A percentile compares a stretch with the other conserved stretches of the same genome.
phyloP scores from a whole-genome alignment of 1,139 yeast species.

The Debaryomycetaceae sp. region DNA sequence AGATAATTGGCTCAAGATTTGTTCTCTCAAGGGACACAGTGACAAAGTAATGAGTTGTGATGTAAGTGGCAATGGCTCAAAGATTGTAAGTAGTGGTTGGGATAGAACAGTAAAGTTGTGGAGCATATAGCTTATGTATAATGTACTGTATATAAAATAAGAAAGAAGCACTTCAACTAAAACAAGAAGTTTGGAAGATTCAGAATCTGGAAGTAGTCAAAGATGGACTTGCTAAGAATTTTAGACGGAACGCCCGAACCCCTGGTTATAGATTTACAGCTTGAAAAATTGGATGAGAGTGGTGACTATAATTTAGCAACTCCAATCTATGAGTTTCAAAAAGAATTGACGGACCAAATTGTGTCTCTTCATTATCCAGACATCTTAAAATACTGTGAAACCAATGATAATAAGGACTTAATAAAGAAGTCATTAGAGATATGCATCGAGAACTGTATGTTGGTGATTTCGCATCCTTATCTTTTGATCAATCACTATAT shows the following conservation, averaged over 20 bases:
- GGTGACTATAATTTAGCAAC: constrained; percentile 83
- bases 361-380: constrained; percentile 89
- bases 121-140: constrained; percentile 15
- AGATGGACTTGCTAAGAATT: constrained; percentile 73
- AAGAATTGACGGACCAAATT: constrained; percentile 88
- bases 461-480: constrained; percentile 87
- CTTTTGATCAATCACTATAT: constrained; percentile 77
- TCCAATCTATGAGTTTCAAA: constrained; percentile 85
- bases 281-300: constrained; percentile 35
- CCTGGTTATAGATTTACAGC: constrained; percentile 56
- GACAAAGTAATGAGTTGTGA: constrained; percentile 79
- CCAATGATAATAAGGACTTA: constrained; percentile 52
- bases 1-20: constrained; percentile 67
- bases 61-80: constrained; percentile 36
- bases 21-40: constrained; percentile 55
- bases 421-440: constrained; percentile 68
- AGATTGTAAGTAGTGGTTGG: constrained; percentile 73
- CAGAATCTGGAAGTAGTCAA: not conserved
- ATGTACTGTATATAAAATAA: not conserved
- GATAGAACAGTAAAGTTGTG: constrained; percentile 73
- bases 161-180: not conserved
- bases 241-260: constrained; percentile 87
- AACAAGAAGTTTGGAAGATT: not conserved
- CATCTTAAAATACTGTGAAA: constrained; percentile 81
- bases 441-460: constrained; percentile 68